A percentile compares a stretch with the other conserved stretches of the same genome.
Evolutionary conservation across 805 yeast genomes (phyloP).

Genomic region (Saccharomycopsis capsularis): DNA sequence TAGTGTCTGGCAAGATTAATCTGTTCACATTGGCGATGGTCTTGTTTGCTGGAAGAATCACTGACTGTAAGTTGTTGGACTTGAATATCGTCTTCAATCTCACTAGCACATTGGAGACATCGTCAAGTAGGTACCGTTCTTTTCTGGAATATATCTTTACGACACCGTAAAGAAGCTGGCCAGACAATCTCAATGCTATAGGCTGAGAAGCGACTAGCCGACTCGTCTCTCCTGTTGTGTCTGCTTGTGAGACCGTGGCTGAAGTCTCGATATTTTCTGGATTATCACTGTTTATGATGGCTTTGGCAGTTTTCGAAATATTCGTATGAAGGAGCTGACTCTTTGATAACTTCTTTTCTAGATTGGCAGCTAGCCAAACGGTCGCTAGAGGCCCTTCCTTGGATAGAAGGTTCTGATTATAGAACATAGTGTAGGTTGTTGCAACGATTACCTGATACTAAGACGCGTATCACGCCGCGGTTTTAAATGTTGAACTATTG

Average conservation of each 20-base stretch:
- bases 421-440: no score
- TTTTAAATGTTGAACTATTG: no score
- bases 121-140: constrained; percentile 76
- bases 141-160: constrained; percentile 81
- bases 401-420: constrained; percentile 38
- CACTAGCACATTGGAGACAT: constrained; percentile 68
- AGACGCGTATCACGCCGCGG: no score
- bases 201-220: constrained; percentile 36
- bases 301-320: constrained; percentile 58
- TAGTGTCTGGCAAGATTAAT: constrained; percentile 65
- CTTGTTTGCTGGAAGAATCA: constrained; percentile 52
- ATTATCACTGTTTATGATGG: constrained; percentile 41
- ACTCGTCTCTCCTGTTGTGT: constrained; percentile 18
- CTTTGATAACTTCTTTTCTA: constrained; percentile 70
- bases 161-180: constrained; percentile 80
- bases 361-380: constrained; percentile 89
- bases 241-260: background rate
- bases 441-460: no score
- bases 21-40: constrained; percentile 55
- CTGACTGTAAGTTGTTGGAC: constrained; percentile 35
- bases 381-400: constrained; percentile 81
- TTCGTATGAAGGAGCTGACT: constrained; percentile 67
- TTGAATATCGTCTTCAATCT: constrained; percentile 64
- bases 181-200: constrained; percentile 73
- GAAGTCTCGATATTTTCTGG: constrained; percentile 24